Percentiles rank a stretch among this genome's conserved stretches.
These are phyloP conservation scores for Papiliotrema nemorosa DNA, from an alignment of 1,284 basidiomycete genomes.

Conservation along the genomic window DNA sequence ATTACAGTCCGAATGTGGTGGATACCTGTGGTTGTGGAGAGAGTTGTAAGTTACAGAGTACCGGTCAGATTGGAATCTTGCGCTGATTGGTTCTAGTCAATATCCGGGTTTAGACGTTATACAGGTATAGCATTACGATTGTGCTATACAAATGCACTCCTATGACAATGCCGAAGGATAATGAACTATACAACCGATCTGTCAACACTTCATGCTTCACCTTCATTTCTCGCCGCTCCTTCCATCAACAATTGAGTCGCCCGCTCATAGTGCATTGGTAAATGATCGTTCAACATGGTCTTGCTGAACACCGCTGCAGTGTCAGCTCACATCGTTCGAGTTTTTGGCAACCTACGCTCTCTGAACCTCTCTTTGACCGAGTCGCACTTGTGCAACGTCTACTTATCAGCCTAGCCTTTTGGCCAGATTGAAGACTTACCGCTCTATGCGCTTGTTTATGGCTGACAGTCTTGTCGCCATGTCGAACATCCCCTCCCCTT, in stretches of 20 bases:
- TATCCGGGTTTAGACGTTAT: conserved; percentile 3
- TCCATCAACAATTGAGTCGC: conserved; percentile 42
- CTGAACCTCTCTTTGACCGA: conserved; percentile 53
- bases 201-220: no score
- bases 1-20: conserved; percentile 39
- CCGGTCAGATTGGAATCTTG: no score
- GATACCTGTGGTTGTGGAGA: conserved; percentile 48
- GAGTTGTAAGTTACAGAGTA: conserved; percentile 42
- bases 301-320: conserved; percentile 37
- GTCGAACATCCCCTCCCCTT: not conserved
- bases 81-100: conserved; percentile 10
- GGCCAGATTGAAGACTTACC: conserved; percentile 19
- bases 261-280: conserved; percentile 44
- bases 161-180: no score
- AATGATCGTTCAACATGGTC: conserved; percentile 47
- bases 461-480: conserved; percentile 4
- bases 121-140: no score
- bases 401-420: conserved; percentile 1
- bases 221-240: conserved; percentile 29
- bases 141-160: no score
- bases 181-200: no score
- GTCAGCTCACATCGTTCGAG: conserved; percentile 1
- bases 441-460: conserved; percentile 49
- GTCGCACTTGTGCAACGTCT: conserved; percentile 49
- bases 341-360: conserved; percentile 48